These are phyloP conservation scores for Fusarium cicatricum DNA, from an alignment of 2,329 filamentous ascomycete genomes.

Conservation along the genomic window DNA sequence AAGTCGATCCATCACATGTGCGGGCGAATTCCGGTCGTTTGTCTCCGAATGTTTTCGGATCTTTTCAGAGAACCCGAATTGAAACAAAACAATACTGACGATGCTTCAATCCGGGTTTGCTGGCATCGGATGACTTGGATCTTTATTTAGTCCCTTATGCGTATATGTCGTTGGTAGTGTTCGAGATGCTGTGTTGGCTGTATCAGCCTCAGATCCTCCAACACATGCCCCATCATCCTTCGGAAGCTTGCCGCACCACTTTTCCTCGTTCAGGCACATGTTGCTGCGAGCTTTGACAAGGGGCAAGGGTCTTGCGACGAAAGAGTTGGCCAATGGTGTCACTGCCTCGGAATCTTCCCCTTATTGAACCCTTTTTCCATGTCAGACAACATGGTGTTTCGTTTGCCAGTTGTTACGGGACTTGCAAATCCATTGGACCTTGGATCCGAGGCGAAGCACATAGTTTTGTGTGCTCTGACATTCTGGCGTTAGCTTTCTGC, in stretches of 20 bases:
- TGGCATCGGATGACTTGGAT: neutral
- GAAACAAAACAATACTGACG: constrained; percentile 2
- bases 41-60: constrained; percentile 17
- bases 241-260: constrained; percentile 28
- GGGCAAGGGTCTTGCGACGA: constrained; percentile 13
- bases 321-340: neutral
- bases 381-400: constrained; percentile 2
- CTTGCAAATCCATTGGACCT: constrained; percentile 1
- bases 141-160: neutral
- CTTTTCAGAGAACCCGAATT: neutral
- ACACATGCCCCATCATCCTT: neutral
- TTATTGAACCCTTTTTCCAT: neutral
- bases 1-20: constrained; percentile 21
- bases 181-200: neutral
- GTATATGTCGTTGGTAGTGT: neutral
- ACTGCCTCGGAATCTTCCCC: neutral
- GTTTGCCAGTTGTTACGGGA: neutral
- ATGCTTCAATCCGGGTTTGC: no score
- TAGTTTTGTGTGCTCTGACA: neutral
- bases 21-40: constrained; percentile 13
- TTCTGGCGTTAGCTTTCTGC: neutral
- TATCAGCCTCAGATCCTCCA: constrained; percentile 4
- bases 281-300: constrained; percentile 10
- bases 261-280: constrained; percentile 8
- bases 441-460: neutral